phyloP scores from a whole-genome alignment of 1,284 basidiomycete species.

The Xanthoconium separans region DNA sequence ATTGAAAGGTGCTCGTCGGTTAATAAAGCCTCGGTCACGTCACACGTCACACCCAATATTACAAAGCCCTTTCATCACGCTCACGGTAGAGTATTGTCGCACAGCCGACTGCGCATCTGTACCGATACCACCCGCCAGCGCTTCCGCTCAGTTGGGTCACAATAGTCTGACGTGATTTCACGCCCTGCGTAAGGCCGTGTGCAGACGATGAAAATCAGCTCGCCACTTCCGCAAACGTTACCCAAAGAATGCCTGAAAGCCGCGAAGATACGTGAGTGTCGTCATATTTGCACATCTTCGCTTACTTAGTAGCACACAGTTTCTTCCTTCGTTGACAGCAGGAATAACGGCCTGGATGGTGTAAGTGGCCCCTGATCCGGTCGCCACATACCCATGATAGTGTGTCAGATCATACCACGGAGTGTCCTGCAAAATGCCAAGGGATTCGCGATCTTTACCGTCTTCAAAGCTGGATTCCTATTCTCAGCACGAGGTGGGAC shows the following conservation, averaged over 20 bases:
- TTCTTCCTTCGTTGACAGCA: conserved; percentile 68
- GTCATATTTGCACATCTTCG: background rate
- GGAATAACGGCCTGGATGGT: conserved; percentile 72
- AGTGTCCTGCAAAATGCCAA: conserved; percentile 71
- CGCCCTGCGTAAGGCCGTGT: background rate
- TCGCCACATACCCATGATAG: background rate
- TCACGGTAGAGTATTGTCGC: background rate
- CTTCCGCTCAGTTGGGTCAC: background rate
- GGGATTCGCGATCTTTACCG: conserved; percentile 83
- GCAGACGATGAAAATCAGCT: conserved; percentile 58
- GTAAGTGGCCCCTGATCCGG: conserved; percentile 23
- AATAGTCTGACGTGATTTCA: background rate
- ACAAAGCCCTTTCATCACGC: conserved; percentile 17
- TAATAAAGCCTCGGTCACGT: conserved; percentile 16
- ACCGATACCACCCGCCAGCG: conserved; percentile 3
- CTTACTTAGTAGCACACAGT: conserved; percentile 42
- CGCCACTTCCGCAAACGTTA: conserved; percentile 67
- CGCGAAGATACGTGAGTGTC: conserved; percentile 64
- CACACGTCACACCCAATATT: conserved; percentile 23
- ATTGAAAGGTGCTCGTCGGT: background rate
- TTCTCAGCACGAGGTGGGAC: conserved; percentile 83
- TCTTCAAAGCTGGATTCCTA: conserved; percentile 77
- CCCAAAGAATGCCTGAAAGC: conserved; percentile 76
- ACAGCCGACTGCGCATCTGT: conserved; percentile 18
- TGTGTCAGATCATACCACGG: conserved; percentile 58